Base-by-base conservation (phyloP, 2,329 filamentous ascomycete genomes). In the Calonectria multiphialidica region DNA sequence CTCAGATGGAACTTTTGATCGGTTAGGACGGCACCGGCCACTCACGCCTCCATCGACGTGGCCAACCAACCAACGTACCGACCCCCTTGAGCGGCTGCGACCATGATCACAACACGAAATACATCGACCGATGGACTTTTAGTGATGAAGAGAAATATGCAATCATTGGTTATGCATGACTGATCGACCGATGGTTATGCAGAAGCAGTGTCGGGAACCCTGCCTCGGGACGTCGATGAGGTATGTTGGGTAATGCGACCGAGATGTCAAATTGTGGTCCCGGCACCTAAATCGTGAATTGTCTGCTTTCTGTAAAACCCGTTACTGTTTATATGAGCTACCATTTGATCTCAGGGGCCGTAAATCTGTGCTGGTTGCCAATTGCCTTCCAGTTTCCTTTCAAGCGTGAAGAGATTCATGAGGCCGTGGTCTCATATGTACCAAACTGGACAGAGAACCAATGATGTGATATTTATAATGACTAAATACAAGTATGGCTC, bases 1-100 rank as follows among this genome's bases (percentile, higher is more conserved):
- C 53, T 69, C 53, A 50, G 53, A 66, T 42, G 62, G 61, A 71
- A 44, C 5, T 25, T 71, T 57, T 69, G 30, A 53, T 42, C 71
- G 71, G 68, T 59, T 66, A 23, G 37, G 35, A 68, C 66, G 68
- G 59, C 64, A 66, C 21, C 49, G 63, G 28, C 42, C 47, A 50
- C 57, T 23, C 37, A 45, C 5, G 49, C 42, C 44, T 66, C 37
- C 47, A n/a, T 50, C 28, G 8, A 57, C n/a, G 15, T 30, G 44
- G 35, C 62, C 59, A 30, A 62, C 42, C 37, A 53, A 57, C 68
- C 40, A 44, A 59, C 67, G 40, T 57, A 16, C 55, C 18, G 18
- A n/a, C 63, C 55, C 63, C 59, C 50, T 63, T 61, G 9, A 42
- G 63, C 57, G 16, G n/a, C 50, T 25, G 42, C 35, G 25, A 61